Percentiles rank a stretch among this genome's conserved stretches.
Evolutionary conservation across 2,329 filamentous ascomycete species (phyloP).

Genomic region (Fusarium agapanthi): DNA sequence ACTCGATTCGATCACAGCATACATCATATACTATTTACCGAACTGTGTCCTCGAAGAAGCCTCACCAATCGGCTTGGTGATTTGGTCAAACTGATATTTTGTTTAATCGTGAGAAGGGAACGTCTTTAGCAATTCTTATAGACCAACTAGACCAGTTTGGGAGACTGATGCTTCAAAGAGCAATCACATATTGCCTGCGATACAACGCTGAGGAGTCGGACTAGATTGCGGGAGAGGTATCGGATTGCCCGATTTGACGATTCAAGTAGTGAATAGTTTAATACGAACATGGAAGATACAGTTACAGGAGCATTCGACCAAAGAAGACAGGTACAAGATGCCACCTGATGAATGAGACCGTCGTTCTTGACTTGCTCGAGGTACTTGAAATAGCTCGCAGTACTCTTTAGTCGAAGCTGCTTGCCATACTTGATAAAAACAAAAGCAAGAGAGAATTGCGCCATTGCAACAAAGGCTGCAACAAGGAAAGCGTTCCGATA

Average conservation of each 20-base stretch:
- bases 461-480: not conserved
- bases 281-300: rapidly evolving
- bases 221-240: not conserved
- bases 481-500: not conserved
- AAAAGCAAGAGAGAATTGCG: not conserved
- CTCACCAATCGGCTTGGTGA: not conserved
- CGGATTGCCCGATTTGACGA: rapidly evolving
- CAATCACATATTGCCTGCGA: too few species aligned
- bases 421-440: not conserved
- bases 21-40: not conserved
- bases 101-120: not conserved
- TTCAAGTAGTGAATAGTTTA: rapidly evolving
- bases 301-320: rapidly evolving
- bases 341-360: not conserved
- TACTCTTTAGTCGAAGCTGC: not conserved
- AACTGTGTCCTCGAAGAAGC: rapidly evolving
- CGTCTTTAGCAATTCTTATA: too few species aligned
- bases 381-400: not conserved
- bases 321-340: rapidly evolving
- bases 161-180: rapidly evolving
- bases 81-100: rapidly evolving
- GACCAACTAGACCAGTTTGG: not conserved
- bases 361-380: not conserved
- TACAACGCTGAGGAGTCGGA: not conserved
- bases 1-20: not conserved